Evolutionary conservation across 2,329 filamentous ascomycete species (phyloP), one percentile per base, ranked within the genome.

Genomic region (Beauveria asiatica): DNA sequence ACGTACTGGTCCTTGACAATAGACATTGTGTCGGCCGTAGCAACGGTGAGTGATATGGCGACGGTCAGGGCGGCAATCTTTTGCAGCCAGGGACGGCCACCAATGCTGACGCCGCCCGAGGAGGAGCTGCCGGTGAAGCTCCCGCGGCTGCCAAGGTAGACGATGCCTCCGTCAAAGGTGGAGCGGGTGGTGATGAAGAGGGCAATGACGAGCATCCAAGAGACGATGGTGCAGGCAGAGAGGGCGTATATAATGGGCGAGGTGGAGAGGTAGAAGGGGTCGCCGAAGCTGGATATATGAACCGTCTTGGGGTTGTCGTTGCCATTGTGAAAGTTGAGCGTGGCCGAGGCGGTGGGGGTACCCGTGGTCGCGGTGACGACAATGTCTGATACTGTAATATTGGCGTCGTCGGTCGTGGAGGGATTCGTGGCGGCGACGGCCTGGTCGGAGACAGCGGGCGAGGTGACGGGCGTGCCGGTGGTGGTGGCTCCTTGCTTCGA

Each of bases 241-340:
- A 97, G 88, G 50, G 92, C 92, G 70, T 97, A 99, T 68, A 90
- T 88, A 73, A 96, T 92, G 16, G 94, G 93, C 49, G 94, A 93
- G 21, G 90, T 92, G 42, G 92, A 96, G 59, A 92, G 88, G 74
- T 96, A 96, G 74, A 99, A 99, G 9, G 92, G 92, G 68, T 96
- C 90, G 64, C 84, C 81, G 59, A 90, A 83, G 72, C 92, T 85
- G 62, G 86, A 83, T 64, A 86, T 74, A 42, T 74, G 70, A 27
- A 60, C 56, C n/a, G 46, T 59, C 37, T 52, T 52, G 48, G 56
- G 56, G 25, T 52, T 30, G 39, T 50, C 30, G 19, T 54, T 73
- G 71, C 52, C 72, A 70, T n/a, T 71, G 27, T 67, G 59, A 41
- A 60, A 60, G 58, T 60, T 55, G 58, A 55, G 53, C 52, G 21